phyloP scores from a whole-genome alignment of 2,329 filamentous ascomycete genomes.

The Lachnellula suecica region DNA sequence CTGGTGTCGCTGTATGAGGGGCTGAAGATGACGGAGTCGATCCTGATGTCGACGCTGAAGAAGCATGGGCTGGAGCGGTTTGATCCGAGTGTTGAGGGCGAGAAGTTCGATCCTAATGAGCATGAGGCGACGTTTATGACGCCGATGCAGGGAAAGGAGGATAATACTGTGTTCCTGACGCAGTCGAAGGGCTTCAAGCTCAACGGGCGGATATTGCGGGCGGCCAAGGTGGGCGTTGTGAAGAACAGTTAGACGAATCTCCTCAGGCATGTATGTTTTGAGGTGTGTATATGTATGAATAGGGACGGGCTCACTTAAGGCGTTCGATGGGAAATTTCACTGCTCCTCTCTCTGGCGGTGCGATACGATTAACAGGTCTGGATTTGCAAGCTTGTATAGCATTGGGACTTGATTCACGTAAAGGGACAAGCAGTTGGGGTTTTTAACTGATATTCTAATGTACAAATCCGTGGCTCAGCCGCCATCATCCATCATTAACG shows the following conservation, averaged over 20 bases:
- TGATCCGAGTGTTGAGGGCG: conserved; percentile 66
- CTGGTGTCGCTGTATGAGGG: conserved; percentile 81
- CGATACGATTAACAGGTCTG: conserved; percentile 1
- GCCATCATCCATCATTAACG: not conserved
- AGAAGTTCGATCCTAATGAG: conserved; percentile 94
- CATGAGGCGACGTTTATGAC: conserved; percentile 97
- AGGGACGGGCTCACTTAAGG: conserved; percentile 13
- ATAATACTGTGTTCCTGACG: conserved; percentile 86
- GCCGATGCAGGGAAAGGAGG: conserved; percentile 81
- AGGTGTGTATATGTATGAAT: conserved; percentile 26
- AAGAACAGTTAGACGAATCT: conserved; percentile 59
- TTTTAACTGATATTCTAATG: not conserved
- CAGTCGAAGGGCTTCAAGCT: conserved; percentile 96
- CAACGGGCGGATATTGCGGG: conserved; percentile 85
- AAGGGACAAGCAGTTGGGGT: conserved; percentile 4
- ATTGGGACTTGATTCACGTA: conserved; percentile 7
- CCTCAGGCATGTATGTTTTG: too few relatives aligned
- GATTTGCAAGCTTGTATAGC: conserved; percentile 20
- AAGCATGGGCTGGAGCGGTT: conserved; percentile 94
- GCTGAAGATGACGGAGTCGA: conserved; percentile 90
- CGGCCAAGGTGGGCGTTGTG: conserved; percentile 94
- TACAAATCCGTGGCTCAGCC: conserved; percentile 1
- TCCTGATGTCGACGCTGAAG: conserved; percentile 83
- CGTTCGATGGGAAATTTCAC: conserved; percentile 27
- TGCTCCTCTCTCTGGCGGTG: conserved; percentile 29